A percentile compares a stretch with the other conserved stretches of the same genome.
phyloP scores from a whole-genome alignment of 2,329 filamentous ascomycete species.

The Simplicillium aogashimaense region DNA sequence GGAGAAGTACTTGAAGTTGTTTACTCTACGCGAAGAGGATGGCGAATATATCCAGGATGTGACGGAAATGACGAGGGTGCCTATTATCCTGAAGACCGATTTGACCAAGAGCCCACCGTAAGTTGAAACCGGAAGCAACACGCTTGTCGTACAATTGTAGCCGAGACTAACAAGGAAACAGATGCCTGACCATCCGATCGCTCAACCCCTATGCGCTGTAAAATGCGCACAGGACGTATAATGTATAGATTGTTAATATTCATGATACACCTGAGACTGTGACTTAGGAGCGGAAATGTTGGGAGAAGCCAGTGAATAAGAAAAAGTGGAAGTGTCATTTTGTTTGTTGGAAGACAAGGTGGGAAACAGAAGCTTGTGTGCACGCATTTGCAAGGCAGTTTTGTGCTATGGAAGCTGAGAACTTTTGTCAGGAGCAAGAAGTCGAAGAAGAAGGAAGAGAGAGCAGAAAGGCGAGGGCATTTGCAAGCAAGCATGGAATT shows the following conservation, averaged over 20 bases:
- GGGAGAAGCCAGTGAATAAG: too few species aligned
- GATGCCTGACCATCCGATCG: conserved; percentile 75
- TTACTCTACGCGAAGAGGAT: conserved; percentile 81
- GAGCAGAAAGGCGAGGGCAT: too few species aligned
- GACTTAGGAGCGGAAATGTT: too few species aligned
- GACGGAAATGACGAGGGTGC: conserved; percentile 92
- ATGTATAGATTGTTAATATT: neutral
- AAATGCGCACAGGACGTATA: conserved; percentile 5
- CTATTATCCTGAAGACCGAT: conserved; percentile 97
- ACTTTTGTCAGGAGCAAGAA: too few species aligned
- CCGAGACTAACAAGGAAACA: conserved; percentile 23
- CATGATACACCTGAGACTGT: too few species aligned
- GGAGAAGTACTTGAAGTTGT: conserved; percentile 90
- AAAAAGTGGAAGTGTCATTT: too few species aligned
- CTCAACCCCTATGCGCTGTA: conserved; percentile 67
- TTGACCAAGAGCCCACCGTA: conserved; percentile 98
- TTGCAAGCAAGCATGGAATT: too few species aligned
- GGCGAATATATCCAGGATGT: conserved; percentile 98
- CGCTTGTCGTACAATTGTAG: neutral
- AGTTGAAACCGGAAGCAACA: conserved; percentile 33
- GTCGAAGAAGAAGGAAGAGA: too few species aligned
- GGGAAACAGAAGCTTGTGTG: too few species aligned
- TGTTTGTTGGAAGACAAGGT: too few species aligned
- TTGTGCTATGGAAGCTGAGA: too few species aligned
- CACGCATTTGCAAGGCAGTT: too few species aligned